A percentile compares a stretch with the other conserved stretches of the same genome.
Conservation (phyloP, 768 basidiomycete genomes). For the Coprinellus micaceus region DNA sequence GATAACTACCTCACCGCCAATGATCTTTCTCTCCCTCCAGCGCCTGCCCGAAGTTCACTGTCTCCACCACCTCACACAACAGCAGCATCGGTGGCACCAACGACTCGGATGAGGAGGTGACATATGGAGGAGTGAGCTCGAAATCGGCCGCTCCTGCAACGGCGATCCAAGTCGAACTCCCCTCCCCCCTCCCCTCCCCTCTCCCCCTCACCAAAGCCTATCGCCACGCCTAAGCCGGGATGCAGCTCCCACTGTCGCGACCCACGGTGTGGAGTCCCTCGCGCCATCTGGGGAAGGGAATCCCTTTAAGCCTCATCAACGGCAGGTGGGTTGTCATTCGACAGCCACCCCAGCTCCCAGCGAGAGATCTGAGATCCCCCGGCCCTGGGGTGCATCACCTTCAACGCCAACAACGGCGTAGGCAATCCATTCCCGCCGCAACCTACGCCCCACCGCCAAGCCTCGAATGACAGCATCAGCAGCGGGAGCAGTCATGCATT, state of each 20-base stretch:
- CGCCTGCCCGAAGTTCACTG: conserved; percentile 9
- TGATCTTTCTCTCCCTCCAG: conserved; percentile 6
- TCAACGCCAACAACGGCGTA: neutral
- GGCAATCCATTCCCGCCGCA: neutral
- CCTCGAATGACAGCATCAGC: neutral
- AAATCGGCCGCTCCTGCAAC: conserved; percentile 38
- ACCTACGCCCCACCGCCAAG: neutral
- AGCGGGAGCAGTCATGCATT: neutral
- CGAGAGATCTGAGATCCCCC: neutral
- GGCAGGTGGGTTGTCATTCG: neutral
- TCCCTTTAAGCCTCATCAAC: conserved; percentile 19
- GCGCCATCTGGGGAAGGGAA: conserved; percentile 18
- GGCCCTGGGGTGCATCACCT: neutral
- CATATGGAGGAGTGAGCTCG: neutral
- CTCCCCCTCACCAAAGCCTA: conserved; percentile 22
- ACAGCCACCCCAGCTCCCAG: neutral
- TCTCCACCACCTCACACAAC: conserved; percentile 28
- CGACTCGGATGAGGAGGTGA: conserved; percentile 3
- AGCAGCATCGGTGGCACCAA: conserved; percentile 40
- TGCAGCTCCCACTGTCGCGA: conserved; percentile 68
- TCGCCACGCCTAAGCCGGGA: conserved; percentile 70
- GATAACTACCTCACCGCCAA: conserved; percentile 51
- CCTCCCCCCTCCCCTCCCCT: conserved; percentile 18
- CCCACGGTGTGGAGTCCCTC: conserved; percentile 45
- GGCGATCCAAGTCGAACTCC: conserved; percentile 20